Evolutionary conservation across 768 basidiomycete species (phyloP).

Genomic region (Mrakia hoshinonis): DNA sequence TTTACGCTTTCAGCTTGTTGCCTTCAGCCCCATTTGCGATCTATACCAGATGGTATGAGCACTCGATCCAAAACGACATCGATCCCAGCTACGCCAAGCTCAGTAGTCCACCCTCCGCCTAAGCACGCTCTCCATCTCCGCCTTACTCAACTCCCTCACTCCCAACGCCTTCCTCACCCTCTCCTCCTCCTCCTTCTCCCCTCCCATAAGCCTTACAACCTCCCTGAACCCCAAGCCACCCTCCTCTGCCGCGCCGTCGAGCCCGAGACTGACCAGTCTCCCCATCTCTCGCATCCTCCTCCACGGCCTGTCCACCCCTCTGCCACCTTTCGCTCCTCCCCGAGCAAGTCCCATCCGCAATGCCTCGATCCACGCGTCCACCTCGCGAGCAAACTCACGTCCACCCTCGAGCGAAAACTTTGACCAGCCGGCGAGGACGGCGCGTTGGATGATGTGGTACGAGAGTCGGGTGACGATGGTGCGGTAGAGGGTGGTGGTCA

Average conservation of each 20-base stretch:
- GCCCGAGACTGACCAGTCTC: slow-evolving; percentile 1
- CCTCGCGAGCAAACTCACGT: slow-evolving; percentile 59
- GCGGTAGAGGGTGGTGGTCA: slow-evolving; percentile 59
- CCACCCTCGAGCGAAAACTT: slow-evolving; percentile 56
- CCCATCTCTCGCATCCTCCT: slow-evolving; percentile 46
- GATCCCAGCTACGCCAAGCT: too few relatives aligned
- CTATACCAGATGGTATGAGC: too few relatives aligned
- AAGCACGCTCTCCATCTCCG: slow-evolving; percentile 46
- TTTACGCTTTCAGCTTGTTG: too few relatives aligned
- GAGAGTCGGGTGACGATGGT: slow-evolving; percentile 61
- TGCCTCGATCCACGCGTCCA: slow-evolving; percentile 71
- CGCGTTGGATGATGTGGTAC: slow-evolving; percentile 72
- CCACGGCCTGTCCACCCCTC: slow-evolving; percentile 67
- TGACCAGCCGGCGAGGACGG: slow-evolving; percentile 66
- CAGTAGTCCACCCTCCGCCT: slow-evolving; percentile 37
- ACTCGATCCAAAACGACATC: too few relatives aligned
- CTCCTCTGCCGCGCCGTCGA: neutral
- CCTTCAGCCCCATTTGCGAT: too few relatives aligned
- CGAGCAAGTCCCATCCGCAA: slow-evolving; percentile 52
- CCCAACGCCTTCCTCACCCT: slow-evolving; percentile 46
- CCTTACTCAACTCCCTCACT: slow-evolving; percentile 54
- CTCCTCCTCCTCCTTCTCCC: neutral
- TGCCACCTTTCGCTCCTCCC: slow-evolving; percentile 65
- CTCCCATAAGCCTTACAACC: neutral
- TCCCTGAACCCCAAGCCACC: neutral